phyloP scores from a whole-genome alignment of 768 basidiomycete genomes.

The Leccinum imitatum region DNA sequence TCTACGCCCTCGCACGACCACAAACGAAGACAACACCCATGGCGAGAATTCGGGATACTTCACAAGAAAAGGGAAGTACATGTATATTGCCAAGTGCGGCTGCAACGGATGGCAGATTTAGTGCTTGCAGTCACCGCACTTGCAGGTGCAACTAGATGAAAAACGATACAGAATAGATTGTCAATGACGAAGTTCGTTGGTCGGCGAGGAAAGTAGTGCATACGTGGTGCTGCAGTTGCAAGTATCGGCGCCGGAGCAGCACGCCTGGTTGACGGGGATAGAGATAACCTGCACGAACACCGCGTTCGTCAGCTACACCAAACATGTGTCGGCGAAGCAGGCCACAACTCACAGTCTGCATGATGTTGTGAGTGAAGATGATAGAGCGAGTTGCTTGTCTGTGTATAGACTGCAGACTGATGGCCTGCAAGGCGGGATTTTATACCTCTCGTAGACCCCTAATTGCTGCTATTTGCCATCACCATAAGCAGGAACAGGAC shows the following conservation, averaged over 20 bases:
- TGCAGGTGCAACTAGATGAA: conserved; percentile 13
- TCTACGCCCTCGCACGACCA: background rate
- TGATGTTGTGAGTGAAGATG: conserved; percentile 1
- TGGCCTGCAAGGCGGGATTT: background rate
- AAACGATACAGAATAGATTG: background rate
- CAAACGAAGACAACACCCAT: background rate
- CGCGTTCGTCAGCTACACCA: background rate
- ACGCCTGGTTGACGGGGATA: conserved; percentile 18
- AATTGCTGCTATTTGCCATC: conserved; percentile 1
- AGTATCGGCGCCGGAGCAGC: conserved; percentile 9
- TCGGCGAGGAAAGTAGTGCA: background rate
- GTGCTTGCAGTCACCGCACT: conserved; percentile 22
- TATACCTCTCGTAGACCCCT: conserved; percentile 3
- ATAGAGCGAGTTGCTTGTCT: conserved; percentile 2
- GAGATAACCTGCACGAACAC: conserved; percentile 3
- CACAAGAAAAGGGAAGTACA: background rate
- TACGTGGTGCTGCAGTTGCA: conserved; percentile 20
- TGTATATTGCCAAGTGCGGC: background rate
- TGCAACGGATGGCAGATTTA: background rate
- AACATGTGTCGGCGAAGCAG: background rate
- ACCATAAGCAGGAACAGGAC: background rate
- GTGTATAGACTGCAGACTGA: background rate
- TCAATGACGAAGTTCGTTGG: background rate
- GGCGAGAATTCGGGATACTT: background rate
- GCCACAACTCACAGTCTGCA: conserved; percentile 17